A percentile compares a stretch with the other conserved stretches of the same genome.
These are phyloP conservation scores for Hortaea werneckii DNA, from an alignment of 2,329 filamentous ascomycete species.

Conservation along the genomic window DNA sequence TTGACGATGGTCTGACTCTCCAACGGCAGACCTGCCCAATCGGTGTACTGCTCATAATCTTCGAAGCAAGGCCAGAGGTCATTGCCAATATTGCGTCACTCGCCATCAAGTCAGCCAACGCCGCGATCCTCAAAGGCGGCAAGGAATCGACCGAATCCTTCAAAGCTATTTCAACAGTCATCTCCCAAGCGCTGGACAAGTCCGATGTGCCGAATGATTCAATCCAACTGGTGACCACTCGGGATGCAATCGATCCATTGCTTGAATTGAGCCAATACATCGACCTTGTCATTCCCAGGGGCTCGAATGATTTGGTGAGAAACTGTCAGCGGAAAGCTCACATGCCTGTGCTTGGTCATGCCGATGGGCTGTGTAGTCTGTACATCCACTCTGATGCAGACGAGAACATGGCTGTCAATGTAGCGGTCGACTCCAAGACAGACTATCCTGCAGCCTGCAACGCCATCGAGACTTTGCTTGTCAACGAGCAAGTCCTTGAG, in stretches of 20 bases:
- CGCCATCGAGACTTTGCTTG: slow-evolving; percentile 79
- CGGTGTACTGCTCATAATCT: slow-evolving; percentile 95
- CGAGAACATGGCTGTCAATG: slow-evolving; percentile 56
- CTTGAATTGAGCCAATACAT: slow-evolving; percentile 77
- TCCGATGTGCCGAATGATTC: slow-evolving; percentile 75
- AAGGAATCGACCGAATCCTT: slow-evolving; percentile 97
- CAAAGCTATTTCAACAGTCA: slow-evolving; percentile 74
- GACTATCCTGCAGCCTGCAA: slow-evolving; percentile 96
- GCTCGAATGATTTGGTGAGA: slow-evolving; percentile 79
- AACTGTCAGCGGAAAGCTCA: slow-evolving; percentile 85
- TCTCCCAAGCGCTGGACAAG: slow-evolving; percentile 62
- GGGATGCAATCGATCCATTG: slow-evolving; percentile 82
- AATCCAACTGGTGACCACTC: slow-evolving; percentile 89
- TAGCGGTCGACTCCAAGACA: slow-evolving; percentile 85
- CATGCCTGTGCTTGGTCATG: slow-evolving; percentile 92
- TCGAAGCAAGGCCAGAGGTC: slow-evolving; percentile 93
- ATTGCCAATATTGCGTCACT: slow-evolving; percentile 96
- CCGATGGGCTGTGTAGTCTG: slow-evolving; percentile 81
- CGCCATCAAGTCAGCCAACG: slow-evolving; percentile 93
- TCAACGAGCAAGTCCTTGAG: slow-evolving; percentile 60
- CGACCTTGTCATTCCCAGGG: slow-evolving; percentile 88
- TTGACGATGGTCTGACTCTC: slow-evolving; percentile 77
- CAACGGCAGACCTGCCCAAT: slow-evolving; percentile 90
- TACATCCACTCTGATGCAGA: slow-evolving; percentile 78
- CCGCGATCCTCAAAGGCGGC: slow-evolving; percentile 91